Evolutionary conservation across 1,139 yeast genomes (phyloP).

Genomic region (Yamadazyma friedrichii): DNA sequence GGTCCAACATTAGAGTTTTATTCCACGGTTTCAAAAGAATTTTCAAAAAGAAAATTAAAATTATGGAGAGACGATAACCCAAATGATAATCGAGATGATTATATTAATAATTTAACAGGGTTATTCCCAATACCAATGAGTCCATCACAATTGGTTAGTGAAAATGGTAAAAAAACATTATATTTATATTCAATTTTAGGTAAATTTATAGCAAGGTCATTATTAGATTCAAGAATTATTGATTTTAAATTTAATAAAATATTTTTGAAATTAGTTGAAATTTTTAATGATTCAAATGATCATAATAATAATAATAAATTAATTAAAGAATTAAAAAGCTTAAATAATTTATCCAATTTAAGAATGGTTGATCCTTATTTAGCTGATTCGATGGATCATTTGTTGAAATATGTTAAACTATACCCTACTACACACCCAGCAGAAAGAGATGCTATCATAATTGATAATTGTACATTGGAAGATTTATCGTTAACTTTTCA

Average conservation of each 20-base stretch:
- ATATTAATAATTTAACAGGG: constrained; percentile 47
- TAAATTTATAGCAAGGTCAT: constrained; percentile 79
- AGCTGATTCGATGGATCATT: constrained; percentile 57
- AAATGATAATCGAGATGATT: constrained; percentile 29
- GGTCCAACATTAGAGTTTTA: constrained; percentile 97
- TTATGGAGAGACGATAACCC: constrained; percentile 66
- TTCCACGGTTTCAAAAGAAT: constrained; percentile 75
- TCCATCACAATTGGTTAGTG: constrained; percentile 23
- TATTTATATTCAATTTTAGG: constrained; percentile 70
- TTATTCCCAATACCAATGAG: constrained; percentile 73
- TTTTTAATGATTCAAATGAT: constrained; percentile 17
- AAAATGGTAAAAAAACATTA: constrained; percentile 44
- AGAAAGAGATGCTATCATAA: constrained; percentile 23
- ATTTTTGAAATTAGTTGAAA: constrained; percentile 55
- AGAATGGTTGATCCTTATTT: constrained; percentile 57
- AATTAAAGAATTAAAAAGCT: constrained; percentile 23
- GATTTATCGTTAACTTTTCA: constrained; percentile 64
- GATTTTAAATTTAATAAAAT: constrained; percentile 76
- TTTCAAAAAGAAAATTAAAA: constrained; percentile 48
- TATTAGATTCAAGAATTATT: constrained; percentile 81
- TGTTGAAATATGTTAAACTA: constrained; percentile 43
- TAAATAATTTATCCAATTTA: constrained; percentile 43
- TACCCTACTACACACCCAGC: constrained; percentile 19
- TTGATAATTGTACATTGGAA: constrained; percentile 45
- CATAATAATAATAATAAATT: constrained; percentile 5